These are phyloP conservation scores for Pseudogymnoascus sp. DNA, from an alignment of 2,329 filamentous ascomycete species.

Conservation along the genomic window DNA sequence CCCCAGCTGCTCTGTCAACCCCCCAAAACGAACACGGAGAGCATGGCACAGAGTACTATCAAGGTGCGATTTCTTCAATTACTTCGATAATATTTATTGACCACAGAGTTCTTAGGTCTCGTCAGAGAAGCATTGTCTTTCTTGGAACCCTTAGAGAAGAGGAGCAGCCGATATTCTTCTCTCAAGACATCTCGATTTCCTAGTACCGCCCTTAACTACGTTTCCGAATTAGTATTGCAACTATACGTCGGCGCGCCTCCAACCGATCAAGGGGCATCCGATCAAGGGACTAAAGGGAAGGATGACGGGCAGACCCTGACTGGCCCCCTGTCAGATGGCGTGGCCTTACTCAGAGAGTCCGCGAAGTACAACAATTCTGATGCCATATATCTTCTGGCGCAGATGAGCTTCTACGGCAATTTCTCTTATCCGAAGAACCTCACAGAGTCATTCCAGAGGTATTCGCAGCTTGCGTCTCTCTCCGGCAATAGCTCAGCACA, in stretches of 20 bases:
- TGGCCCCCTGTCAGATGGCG: conserved; percentile 46
- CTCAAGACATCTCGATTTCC: conserved; percentile 48
- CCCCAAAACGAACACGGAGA: conserved; percentile 21
- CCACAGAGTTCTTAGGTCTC: conserved; percentile 17
- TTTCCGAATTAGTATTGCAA: conserved; percentile 51
- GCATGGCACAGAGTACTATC: conserved; percentile 12
- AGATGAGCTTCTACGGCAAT: conserved; percentile 96
- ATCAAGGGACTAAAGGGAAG: conserved; percentile 13
- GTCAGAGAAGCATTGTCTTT: conserved; percentile 29
- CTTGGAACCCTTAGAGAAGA: conserved; percentile 25
- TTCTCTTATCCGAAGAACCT: conserved; percentile 81
- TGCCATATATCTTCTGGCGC: conserved; percentile 79
- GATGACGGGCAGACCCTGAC: conserved; percentile 32
- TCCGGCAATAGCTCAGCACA: conserved; percentile 88
- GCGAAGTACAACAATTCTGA: conserved; percentile 56
- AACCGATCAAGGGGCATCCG: conserved; percentile 7
- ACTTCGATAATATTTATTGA: not conserved
- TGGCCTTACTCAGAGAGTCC: conserved; percentile 49
- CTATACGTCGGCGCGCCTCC: conserved; percentile 56
- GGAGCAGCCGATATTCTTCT: conserved; percentile 22
- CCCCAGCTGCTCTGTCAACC: conserved; percentile 15
- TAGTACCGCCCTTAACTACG: conserved; percentile 49
- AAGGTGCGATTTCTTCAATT: not conserved
- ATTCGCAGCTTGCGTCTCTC: conserved; percentile 64
- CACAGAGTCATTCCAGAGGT: conserved; percentile 68